Base-by-base conservation (phyloP, 371 early-diverging fungal species). In the Rhizopus stolonifer region DNA sequence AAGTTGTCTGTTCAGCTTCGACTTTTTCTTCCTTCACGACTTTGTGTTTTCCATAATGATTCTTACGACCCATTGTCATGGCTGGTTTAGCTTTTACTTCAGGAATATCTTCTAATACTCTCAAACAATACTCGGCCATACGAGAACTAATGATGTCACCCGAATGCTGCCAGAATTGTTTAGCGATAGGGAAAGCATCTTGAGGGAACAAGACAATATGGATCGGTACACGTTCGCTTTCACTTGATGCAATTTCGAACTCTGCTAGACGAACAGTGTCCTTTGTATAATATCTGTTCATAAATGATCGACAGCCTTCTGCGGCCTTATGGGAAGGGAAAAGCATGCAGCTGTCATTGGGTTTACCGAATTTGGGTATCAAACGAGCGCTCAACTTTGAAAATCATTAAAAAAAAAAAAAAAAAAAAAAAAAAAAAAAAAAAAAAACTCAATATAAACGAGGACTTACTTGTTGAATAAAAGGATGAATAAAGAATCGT, bases 111-210 rank as follows among this genome's bases (percentile, higher is more conserved):
- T n/a, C 83, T 52, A 91, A 61, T 15, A 91, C 67, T 29, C 80
- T 65, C 50, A 96, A 66, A 55, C 89, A 87, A 51, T 88, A 83
- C 32, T 89, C 87, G 1, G 98, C 98, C 67, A 88, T 80, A 25
- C 98, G 87, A 0, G 93, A 90, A 1, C 91, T 84, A 32, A 97
- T 81, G 46, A 87, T 91, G 34, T 91, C 91, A 18, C 98, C 98
- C 2, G 92, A 66, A 64, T 95, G 96, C 68, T 96, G 96, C 98
- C 98, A 97, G 55, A 85, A 95, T 70, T 83, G 85, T 59, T 94
- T 95, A 7, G 90, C 96, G 29, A 90, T 64, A 5, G 77, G 55
- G 39, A 81, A 83, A 26, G 81, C 81, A 6, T 80, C 82, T 54
- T 69, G 65, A 4, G 90, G 88, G 67, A 92, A 91, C 29, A 95